phyloP scores from a whole-genome alignment of 1,139 yeast genomes.

The Yamadazyma diddensiae region DNA sequence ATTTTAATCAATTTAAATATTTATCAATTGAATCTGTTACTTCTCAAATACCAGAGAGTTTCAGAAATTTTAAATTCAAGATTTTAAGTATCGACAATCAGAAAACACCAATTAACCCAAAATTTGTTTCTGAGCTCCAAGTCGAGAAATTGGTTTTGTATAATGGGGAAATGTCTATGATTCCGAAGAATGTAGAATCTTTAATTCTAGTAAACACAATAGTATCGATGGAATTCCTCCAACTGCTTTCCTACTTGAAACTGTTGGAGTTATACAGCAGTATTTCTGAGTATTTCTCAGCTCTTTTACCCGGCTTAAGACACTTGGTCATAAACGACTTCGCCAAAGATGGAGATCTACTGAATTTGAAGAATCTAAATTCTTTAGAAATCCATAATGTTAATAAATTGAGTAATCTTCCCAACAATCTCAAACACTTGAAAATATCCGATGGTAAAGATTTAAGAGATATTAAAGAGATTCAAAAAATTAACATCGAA shows the following conservation, averaged over 20 bases:
- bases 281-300: conserved; percentile 5
- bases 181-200: conserved; percentile 2
- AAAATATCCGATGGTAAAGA: conserved; percentile 9
- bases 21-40: conserved; percentile 4
- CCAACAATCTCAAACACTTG: conserved; percentile 6
- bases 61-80: conserved; percentile 1
- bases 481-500: conserved; percentile 5
- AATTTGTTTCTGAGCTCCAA: neutral
- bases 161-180: conserved; percentile 1
- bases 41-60: neutral
- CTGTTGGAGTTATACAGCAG: conserved; percentile 4
- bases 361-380: conserved; percentile 5
- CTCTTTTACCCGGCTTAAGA: conserved; percentile 8
- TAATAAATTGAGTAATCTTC: conserved; percentile 6
- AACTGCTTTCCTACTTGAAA: conserved; percentile 4
- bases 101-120: neutral
- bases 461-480: conserved; percentile 2
- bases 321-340: conserved; percentile 7
- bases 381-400: conserved; percentile 8
- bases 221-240: conserved; percentile 3
- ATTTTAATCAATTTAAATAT: conserved; percentile 6
- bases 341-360: conserved; percentile 7
- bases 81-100: neutral
- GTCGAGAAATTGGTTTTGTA: conserved; percentile 5
- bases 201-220: conserved; percentile 6